A percentile compares a stretch with the other conserved stretches of the same genome.
Conservation (phyloP, 2,329 filamentous ascomycete genomes). For the Phialophora chinensis region DNA sequence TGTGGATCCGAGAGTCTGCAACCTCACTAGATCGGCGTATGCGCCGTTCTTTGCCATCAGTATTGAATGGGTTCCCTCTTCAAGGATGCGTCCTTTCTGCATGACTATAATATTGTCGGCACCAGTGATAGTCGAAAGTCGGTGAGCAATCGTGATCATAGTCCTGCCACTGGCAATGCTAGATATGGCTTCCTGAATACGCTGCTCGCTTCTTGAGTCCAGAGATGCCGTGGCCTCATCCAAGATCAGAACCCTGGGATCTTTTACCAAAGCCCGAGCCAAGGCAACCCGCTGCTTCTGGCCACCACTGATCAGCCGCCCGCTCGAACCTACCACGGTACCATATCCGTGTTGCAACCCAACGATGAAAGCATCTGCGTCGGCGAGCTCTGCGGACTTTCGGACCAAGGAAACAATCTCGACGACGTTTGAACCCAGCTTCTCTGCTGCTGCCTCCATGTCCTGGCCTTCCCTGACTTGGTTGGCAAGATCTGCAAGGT, state of each 20-base stretch:
- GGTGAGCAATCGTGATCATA: slow-evolving; percentile 40
- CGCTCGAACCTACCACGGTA: slow-evolving; percentile 68
- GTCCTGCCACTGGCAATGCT: slow-evolving; percentile 41
- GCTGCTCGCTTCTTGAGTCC: slow-evolving; percentile 46
- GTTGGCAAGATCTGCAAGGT: slow-evolving; percentile 14
- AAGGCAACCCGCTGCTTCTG: slow-evolving; percentile 94
- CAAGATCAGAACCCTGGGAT: slow-evolving; percentile 73
- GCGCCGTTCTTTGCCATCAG: slow-evolving; percentile 47
- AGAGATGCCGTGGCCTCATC: slow-evolving; percentile 48
- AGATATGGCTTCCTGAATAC: slow-evolving; percentile 45
- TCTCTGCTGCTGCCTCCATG: slow-evolving; percentile 16
- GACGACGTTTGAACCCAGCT: slow-evolving; percentile 45
- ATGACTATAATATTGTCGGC: slow-evolving; percentile 49
- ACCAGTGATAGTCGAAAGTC: slow-evolving; percentile 43
- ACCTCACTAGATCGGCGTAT: slow-evolving; percentile 57
- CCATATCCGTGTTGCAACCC: slow-evolving; percentile 58
- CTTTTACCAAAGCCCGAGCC: slow-evolving; percentile 80
- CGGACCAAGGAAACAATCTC: slow-evolving; percentile 59
- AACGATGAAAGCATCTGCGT: slow-evolving; percentile 63
- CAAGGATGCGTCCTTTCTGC: slow-evolving; percentile 43
- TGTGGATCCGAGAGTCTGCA: slow-evolving; percentile 47
- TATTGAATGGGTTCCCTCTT: slow-evolving; percentile 45
- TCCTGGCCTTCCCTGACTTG: slow-evolving; percentile 22
- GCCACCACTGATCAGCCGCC: slow-evolving; percentile 81
- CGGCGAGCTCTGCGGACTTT: slow-evolving; percentile 59